These are phyloP conservation scores for Rheum nobile DNA, from an alignment of 148 eudicot species.

Conservation along the genomic window DNA sequence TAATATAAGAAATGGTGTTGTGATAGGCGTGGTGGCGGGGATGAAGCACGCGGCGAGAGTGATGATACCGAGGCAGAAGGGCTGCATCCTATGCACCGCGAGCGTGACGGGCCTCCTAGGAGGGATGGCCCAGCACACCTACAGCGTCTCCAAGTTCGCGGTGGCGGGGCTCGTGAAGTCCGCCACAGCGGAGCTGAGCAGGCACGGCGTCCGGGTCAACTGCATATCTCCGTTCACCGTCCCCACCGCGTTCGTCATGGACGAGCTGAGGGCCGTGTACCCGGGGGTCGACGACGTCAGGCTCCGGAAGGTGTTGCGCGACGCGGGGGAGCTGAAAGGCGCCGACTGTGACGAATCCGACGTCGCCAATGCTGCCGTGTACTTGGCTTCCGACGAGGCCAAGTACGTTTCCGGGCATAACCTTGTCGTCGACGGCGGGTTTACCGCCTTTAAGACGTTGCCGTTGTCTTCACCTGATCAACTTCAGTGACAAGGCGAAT, in stretches of 20 bases:
- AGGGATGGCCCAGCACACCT: conserved; percentile 65
- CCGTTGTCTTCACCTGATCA: conserved; percentile 28
- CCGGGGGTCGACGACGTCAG: conserved; percentile 33
- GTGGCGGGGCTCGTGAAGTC: conserved; percentile 61
- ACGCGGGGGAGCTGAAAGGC: conserved; percentile 35
- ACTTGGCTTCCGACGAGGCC: conserved; percentile 71
- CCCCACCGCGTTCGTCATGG: conserved; percentile 55
- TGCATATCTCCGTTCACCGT: conserved; percentile 67
- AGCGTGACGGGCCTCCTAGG: conserved; percentile 67
- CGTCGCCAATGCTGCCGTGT: conserved; percentile 73
- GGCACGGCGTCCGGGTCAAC: conserved; percentile 64
- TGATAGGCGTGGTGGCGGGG: conserved; percentile 39
- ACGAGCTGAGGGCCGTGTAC: conserved; percentile 30
- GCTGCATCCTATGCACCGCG: conserved; percentile 61
- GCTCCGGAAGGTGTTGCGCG: conserved; percentile 28
- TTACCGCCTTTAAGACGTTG: conserved; percentile 46
- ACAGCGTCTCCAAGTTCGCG: conserved; percentile 45
- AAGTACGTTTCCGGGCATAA: conserved; percentile 74
- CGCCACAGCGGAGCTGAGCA: conserved; percentile 44
- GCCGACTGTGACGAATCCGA: conserved; percentile 46
- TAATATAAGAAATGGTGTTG: too few relatives aligned
- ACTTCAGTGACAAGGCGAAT: too few relatives aligned
- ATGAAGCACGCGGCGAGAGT: conserved; percentile 71
- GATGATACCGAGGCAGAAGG: conserved; percentile 51
- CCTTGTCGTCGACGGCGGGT: conserved; percentile 79